Base-by-base conservation (phyloP, 2,329 filamentous ascomycete species). In the Epichloe gansuensis region DNA sequence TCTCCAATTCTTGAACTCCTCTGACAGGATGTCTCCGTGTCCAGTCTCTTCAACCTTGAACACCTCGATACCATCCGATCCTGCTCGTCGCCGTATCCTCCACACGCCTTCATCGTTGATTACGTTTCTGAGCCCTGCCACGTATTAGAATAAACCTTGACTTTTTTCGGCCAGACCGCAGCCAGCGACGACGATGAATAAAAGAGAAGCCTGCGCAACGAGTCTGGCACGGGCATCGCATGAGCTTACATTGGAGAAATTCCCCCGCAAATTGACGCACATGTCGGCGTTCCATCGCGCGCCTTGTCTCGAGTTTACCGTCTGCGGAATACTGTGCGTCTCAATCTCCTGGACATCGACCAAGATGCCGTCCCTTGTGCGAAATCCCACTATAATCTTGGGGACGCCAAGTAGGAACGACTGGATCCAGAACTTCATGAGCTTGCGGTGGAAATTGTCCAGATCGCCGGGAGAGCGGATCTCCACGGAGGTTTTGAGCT, bases 351-450 rank as follows among this genome's bases (percentile, higher is more conserved):
- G 80, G 12, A 94, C 64, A 12, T 79, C 75, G 47, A 76, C 74
- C 23, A 98, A 73, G 50, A 87, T 77, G 7, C 93, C 91, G 51
- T 83, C 68, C 17, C 68, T 80, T 36, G 79, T 83, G 47, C 93
- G 82, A 65, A 93, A 96, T 1, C 93, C 93, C 34, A 98, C 86
- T 45, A 96, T 81, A 57, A 98, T 88, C 58, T 84, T 93, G 0
- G 89, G 89, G 1, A 97, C 90, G 41, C 91, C 91, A 2, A 98
- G 82, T 2, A 98, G 75, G 63, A 95, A 98, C 0, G 87, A 95
- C 67, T 97, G 93, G 13, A 91, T 88, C 93, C 93, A 98, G 70
- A 91, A 95, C 63, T 94, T 94, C 68, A 95, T 79, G 51, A 97
- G 76, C 66, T 97, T 97, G 47, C 87, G 80, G 68, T 96, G 87